These are phyloP conservation scores for Singerocomus inundabilis DNA, from an alignment of 1,284 basidiomycete genomes.

Conservation along the genomic window DNA sequence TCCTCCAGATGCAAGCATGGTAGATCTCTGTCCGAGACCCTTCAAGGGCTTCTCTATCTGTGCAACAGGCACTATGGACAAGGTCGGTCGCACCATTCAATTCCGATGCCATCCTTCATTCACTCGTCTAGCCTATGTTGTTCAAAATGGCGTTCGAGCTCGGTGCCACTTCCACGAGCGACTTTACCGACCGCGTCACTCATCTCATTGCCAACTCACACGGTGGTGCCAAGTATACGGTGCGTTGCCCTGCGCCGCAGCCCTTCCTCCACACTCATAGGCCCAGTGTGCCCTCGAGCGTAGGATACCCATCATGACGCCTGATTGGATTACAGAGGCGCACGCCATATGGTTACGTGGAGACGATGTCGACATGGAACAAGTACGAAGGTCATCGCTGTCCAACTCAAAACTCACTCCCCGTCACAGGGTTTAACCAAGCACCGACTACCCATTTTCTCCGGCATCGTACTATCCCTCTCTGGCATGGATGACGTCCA, in stretches of 20 bases:
- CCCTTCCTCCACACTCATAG: constrained; percentile 6
- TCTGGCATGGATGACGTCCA: constrained; percentile 63
- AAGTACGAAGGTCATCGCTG: constrained; percentile 31
- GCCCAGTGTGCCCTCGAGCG: constrained; percentile 69
- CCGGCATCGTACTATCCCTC: constrained; percentile 57
- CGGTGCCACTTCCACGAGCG: constrained; percentile 61
- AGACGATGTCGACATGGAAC: constrained; percentile 64
- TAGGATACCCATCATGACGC: constrained; percentile 69
- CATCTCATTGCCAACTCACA: constrained; percentile 71
- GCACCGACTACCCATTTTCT: constrained; percentile 67
- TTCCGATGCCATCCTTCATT: not conserved
- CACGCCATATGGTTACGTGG: constrained; percentile 74
- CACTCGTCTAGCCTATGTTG: constrained; percentile 48
- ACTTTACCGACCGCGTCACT: constrained; percentile 78
- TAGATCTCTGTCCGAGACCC: constrained; percentile 62
- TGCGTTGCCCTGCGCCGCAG: constrained; percentile 27
- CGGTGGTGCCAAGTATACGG: constrained; percentile 77
- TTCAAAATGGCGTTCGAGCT: constrained; percentile 75
- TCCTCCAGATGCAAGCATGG: constrained; percentile 36
- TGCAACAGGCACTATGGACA: constrained; percentile 71
- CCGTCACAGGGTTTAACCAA: constrained; percentile 45
- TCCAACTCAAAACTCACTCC: constrained; percentile 25
- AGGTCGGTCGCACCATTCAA: constrained; percentile 41
- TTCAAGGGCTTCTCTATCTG: constrained; percentile 64
- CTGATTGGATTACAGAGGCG: constrained; percentile 69